Conservation (phyloP, 2,329 filamentous ascomycete species). For the Ophiostoma tasmaniense region DNA sequence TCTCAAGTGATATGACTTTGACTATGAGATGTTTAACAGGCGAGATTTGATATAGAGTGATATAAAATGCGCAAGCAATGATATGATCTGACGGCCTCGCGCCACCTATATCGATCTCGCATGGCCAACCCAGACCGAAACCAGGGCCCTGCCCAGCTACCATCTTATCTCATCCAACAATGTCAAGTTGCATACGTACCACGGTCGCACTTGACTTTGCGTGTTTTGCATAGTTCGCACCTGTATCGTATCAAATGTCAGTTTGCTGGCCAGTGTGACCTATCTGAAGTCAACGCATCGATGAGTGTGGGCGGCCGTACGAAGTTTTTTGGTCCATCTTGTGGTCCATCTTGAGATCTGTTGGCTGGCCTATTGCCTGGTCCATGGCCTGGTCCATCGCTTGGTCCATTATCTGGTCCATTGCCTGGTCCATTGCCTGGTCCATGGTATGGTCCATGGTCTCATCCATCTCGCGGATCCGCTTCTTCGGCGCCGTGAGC, state of each 20-base stretch:
- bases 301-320: not conserved
- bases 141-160: not conserved
- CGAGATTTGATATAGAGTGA: not conserved
- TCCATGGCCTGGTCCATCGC: not conserved
- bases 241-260: slow-evolving; percentile 29
- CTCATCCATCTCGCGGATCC: slow-evolving; percentile 16
- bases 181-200: slow-evolving; percentile 8
- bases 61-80: not conserved
- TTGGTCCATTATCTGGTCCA: slow-evolving; percentile 2
- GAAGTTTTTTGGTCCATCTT: slow-evolving; percentile 9
- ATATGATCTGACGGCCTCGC: not conserved
- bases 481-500: slow-evolving; percentile 18
- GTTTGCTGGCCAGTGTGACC: not conserved
- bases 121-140: not conserved
- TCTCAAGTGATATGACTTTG: not conserved
- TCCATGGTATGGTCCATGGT: slow-evolving; percentile 10
- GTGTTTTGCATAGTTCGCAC: slow-evolving; percentile 71
- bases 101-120: not conserved
- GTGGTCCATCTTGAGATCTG: not conserved
- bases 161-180: not conserved
- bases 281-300: not conserved
- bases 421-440: slow-evolving; percentile 5
- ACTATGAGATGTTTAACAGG: not conserved
- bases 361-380: slow-evolving; percentile 6
- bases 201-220: slow-evolving; percentile 73